Evolutionary conservation across 192 early-diverging fungal genomes (phyloP), one percentile per base, ranked within the genome.

Genomic region (Ramicandelaber brevisporus): DNA sequence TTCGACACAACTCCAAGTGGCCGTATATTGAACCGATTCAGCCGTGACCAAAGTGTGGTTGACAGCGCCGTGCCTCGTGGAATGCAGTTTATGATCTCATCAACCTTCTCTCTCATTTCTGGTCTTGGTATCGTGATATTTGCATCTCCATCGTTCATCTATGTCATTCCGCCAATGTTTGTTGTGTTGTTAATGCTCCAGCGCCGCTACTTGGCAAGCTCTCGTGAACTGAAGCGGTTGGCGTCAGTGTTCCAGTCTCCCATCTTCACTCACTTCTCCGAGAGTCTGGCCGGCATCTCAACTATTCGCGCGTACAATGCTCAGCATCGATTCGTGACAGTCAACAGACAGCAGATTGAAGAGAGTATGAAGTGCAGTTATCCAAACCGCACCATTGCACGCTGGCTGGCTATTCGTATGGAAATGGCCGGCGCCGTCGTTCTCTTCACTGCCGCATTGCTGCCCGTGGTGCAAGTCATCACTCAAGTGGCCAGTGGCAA

Each of bases 261-360:
- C 2, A 41, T 81, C 10, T 77, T 73, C 38, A 63, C 80, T 4
- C 64, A 68, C 36, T 58, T 84, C 21, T 55, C 65, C 14, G 79
- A 83, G 31, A 62, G 70, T 0, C 37, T 83, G 17, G 59, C 46
- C 10, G 86, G 86, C 0, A 30, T 79, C 8, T 44, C 72, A 0
- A 81, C 76, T 0, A 88, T 92, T 37, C 57, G 83, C 17, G 81
- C 84, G 0, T 92, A 79, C 41, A 34, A 59, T 13, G 74, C 63
- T 19, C 62, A 84, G 31, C 17, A 48, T 0, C 64, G 72, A 9
- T 92, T 88, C 34, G 53, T 69, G 4, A 34, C 31, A 3, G 38
- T 38, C 3, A 81, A 69, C 37, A 60, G 63, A 21, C 26, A 31
- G 14, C 37, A 46, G 26, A 56, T 75, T 2, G 70, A 86, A 35